phyloP scores from a whole-genome alignment of 176 grass and related monocot genomes.

The Poa annua region DNA sequence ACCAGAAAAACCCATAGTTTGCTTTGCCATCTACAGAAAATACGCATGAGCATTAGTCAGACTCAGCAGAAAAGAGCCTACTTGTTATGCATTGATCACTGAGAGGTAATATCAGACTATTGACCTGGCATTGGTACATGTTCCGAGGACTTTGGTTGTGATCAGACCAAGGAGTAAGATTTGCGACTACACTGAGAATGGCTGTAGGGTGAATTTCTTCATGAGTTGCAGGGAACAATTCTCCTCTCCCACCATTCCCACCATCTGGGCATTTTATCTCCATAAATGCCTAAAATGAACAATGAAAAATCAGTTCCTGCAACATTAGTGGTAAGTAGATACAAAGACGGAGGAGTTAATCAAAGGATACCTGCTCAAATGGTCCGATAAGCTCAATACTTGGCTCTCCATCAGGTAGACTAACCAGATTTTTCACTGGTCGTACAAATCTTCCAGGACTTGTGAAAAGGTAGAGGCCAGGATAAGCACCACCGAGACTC shows the following conservation, averaged over 20 bases:
- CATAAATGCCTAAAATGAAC: slow-evolving; percentile 80
- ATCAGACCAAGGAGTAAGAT: slow-evolving; percentile 96
- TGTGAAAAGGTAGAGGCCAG: slow-evolving; percentile 90
- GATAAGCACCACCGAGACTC: slow-evolving; percentile 87
- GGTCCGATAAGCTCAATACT: slow-evolving; percentile 95
- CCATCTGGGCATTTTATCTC: slow-evolving; percentile 96
- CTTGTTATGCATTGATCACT: slow-evolving; percentile 17
- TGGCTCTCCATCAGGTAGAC: slow-evolving; percentile 46
- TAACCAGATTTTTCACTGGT: slow-evolving; percentile 71
- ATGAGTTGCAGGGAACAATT: slow-evolving; percentile 78
- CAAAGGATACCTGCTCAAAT: slow-evolving; percentile 77
- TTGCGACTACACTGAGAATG: slow-evolving; percentile 95
- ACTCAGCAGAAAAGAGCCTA: slow-evolving; percentile 16
- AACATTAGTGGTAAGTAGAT: slow-evolving; percentile 41
- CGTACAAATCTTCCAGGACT: slow-evolving; percentile 87
- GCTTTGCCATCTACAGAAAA: slow-evolving; percentile 85
- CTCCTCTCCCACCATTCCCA: slow-evolving; percentile 77
- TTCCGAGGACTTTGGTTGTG: slow-evolving; percentile 98
- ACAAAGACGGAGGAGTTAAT: slow-evolving; percentile 20
- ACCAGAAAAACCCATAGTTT: slow-evolving; percentile 94
- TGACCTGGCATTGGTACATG: slow-evolving; percentile 99
- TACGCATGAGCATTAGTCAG: slow-evolving; percentile 34
- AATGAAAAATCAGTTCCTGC: slow-evolving; percentile 24
- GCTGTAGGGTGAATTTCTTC: slow-evolving; percentile 97
- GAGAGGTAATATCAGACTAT: slow-evolving; percentile 34